Conservation (phyloP, 805 yeast genomes). For the Suhomyces pyralidae region DNA sequence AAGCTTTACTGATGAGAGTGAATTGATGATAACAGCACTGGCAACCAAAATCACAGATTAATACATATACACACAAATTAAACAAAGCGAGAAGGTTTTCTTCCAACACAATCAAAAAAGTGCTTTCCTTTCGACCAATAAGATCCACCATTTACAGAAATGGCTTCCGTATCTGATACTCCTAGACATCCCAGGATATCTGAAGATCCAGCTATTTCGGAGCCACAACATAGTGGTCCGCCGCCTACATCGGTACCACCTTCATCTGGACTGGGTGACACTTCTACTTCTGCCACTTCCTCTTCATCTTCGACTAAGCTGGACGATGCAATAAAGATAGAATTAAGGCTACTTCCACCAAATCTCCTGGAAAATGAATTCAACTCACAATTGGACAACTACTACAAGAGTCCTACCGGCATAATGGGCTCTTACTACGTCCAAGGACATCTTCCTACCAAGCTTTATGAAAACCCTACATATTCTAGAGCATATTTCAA, state of each 20-base stretch:
- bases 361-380: slow-evolving; percentile 14
- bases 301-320: not conserved
- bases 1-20: not conserved
- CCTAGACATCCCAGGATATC: not conserved
- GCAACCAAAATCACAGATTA: not conserved
- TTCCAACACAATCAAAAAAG: too few species aligned
- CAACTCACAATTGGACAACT: slow-evolving; percentile 17
- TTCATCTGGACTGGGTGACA: not conserved
- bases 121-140: too few species aligned
- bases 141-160: not conserved
- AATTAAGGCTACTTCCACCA: slow-evolving; percentile 26
- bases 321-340: slow-evolving; percentile 6
- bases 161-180: not conserved
- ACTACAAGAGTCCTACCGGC: slow-evolving; percentile 5
- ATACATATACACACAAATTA: too few species aligned
- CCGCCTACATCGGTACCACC: not conserved
- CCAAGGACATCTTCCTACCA: slow-evolving; percentile 14
- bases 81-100: not conserved
- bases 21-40: not conserved
- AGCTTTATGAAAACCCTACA: slow-evolving; percentile 17
- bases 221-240: not conserved
- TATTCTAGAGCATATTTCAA: slow-evolving; percentile 17
- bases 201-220: not conserved
- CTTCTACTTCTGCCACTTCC: not conserved
- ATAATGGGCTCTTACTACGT: slow-evolving; percentile 11